A percentile compares a stretch with the other conserved stretches of the same genome.
phyloP scores from a whole-genome alignment of 2,329 filamentous ascomycete species.

The Aspergillus brasiliensis region DNA sequence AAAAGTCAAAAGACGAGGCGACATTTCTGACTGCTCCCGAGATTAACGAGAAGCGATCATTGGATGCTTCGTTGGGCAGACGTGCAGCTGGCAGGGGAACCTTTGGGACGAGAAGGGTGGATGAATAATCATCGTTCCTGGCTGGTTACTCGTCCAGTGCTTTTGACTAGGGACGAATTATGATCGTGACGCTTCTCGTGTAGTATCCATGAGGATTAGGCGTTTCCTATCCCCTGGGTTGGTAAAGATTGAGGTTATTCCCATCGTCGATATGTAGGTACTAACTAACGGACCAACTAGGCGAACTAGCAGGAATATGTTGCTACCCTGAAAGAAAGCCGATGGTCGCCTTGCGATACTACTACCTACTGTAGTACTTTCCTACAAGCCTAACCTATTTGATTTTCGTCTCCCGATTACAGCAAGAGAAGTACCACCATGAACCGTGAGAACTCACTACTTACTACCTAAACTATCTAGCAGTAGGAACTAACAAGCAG shows the following conservation, averaged over 20 bases:
- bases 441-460: neutral
- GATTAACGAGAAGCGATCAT: conserved; percentile 30
- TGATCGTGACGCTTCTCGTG: conserved; percentile 7
- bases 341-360: neutral
- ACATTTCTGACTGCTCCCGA: conserved; percentile 34
- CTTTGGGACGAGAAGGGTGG: conserved; percentile 14
- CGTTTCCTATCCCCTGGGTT: neutral
- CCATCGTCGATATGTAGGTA: neutral
- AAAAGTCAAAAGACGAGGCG: conserved; percentile 35
- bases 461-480: neutral
- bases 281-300: neutral
- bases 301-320: neutral
- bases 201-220: neutral
- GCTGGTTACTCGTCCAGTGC: conserved; percentile 11
- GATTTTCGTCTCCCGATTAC: too few relatives aligned
- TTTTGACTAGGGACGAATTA: conserved; percentile 12
- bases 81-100: conserved; percentile 28
- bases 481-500: neutral
- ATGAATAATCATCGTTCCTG: conserved; percentile 9
- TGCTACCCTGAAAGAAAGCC: neutral
- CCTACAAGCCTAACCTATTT: too few relatives aligned
- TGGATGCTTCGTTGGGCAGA: conserved; percentile 44
- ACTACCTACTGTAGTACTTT: too few relatives aligned
- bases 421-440: neutral
- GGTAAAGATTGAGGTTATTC: neutral